Conservation (phyloP, 352 stramenopile genomes). For the Globisporangium okanoganense region DNA sequence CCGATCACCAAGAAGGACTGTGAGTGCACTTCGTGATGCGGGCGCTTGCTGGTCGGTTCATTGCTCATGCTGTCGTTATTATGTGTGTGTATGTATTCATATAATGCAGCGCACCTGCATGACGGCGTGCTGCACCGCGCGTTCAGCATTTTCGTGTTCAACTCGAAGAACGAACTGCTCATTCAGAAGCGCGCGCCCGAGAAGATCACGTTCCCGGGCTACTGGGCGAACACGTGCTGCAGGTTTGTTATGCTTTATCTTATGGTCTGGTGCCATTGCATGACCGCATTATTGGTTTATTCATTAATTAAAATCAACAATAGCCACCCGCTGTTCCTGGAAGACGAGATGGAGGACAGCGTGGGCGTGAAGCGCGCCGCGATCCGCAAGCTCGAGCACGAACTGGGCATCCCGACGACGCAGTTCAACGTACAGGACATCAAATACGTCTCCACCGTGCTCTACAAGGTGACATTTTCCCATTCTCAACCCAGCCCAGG, state of each 20-base stretch:
- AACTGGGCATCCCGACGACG: constrained; percentile 93
- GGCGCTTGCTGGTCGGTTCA: background rate
- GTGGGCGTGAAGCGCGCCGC: constrained; percentile 91
- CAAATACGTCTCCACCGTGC: constrained; percentile 96
- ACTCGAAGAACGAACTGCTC: constrained; percentile 79
- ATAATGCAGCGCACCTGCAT: constrained; percentile 55
- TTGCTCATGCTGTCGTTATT: background rate
- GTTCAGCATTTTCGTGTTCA: constrained; percentile 88
- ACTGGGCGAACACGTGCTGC: constrained; percentile 99
- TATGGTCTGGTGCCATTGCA: background rate
- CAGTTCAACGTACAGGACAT: constrained; percentile 86
- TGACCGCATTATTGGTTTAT: no score
- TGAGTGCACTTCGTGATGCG: constrained; percentile 12
- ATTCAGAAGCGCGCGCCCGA: constrained; percentile 91
- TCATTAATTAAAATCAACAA: no score
- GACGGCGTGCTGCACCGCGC: constrained; percentile 77
- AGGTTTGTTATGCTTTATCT: constrained; percentile 29
- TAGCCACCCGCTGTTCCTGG: constrained; percentile 93
- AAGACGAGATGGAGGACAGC: constrained; percentile 83
- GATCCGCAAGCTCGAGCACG: constrained; percentile 97
- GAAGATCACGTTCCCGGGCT: constrained; percentile 99
- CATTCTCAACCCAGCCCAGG: constrained; percentile 11
- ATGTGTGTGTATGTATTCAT: background rate
- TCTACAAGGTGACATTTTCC: constrained; percentile 93
- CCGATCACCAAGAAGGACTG: constrained; percentile 87